Evolutionary conservation across 1,284 basidiomycete species (phyloP), one percentile per base, ranked within the genome.

Genomic region (Cryptococcus depauperatus): DNA sequence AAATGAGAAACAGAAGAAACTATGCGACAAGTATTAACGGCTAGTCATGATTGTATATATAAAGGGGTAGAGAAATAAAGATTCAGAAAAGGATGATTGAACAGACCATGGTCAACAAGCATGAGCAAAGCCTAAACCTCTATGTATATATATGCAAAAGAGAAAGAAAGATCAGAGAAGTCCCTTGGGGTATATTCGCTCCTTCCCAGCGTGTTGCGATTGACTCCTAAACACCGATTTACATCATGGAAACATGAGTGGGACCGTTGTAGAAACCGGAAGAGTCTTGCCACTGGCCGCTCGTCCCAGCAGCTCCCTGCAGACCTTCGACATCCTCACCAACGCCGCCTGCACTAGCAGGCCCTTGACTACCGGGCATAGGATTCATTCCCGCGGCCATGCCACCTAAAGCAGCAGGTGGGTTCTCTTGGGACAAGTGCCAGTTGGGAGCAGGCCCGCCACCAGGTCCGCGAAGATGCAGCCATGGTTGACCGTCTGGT

Each of bases 401-500:
- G n/a, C 10, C 29, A 41, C 44, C 41, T n/a, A n/a, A n/a, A 26
- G 38, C 38, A 18, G 27, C 48, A 7, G 22, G 23, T 23, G 37
- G 34, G 16, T 41, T 42, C 19, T 45, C 46, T 35, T 45, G 45
- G 5, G 29, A 14, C 13, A 56, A 41, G 41, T 54, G 57, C 59
- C 61, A 64, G 52, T 64, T 62, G 40, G 62, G 62, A 4, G 61
- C 63, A 2, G 61, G 61, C 32, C 59, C 57, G 39, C 62, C 66
- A 8, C 45, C 49, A 5, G 59, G 58, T 4, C 62, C 64, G 19
- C 66, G 62, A 22, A 68, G 63, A 51, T 68, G 66, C 14, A 68
- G 55, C 66, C 66, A 68, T 14, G 64, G 64, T 48, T 65, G 62
- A 30, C 66, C 66, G 46, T 68, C 66, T 25, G 66, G 66, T 26